A percentile compares a stretch with the other conserved stretches of the same genome.
phyloP scores from a whole-genome alignment of 805 yeast genomes.

The Kazachstania kunashirensis region DNA sequence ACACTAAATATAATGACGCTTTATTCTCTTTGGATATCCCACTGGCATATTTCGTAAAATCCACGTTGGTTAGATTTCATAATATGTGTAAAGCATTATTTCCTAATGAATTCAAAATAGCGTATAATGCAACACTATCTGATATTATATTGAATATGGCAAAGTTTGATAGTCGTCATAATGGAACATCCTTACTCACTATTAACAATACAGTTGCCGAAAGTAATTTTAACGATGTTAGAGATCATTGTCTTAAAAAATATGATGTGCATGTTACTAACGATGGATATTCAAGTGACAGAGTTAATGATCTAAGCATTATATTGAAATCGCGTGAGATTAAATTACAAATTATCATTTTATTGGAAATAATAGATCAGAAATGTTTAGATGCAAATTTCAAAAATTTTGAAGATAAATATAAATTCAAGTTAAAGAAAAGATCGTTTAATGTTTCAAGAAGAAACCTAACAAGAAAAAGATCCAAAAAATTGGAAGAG shows the following conservation, averaged over 20 bases:
- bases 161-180: constrained; percentile 36
- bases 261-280: constrained; percentile 2
- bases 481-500: constrained; percentile 9
- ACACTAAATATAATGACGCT: constrained; percentile 29
- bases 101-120: constrained; percentile 4
- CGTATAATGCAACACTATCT: constrained; percentile 22
- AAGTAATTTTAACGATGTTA: constrained; percentile 1
- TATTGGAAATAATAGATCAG: constrained; percentile 37
- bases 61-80: constrained; percentile 39
- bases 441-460: constrained; percentile 29
- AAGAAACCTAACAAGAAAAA: constrained; percentile 10
- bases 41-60: constrained; percentile 37
- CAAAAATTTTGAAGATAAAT: constrained; percentile 25
- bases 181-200: background rate
- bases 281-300: constrained; percentile 11
- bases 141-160: constrained; percentile 30
- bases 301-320: constrained; percentile 25
- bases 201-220: background rate
- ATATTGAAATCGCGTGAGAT: constrained; percentile 46
- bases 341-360: constrained; percentile 42
- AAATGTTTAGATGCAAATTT: constrained; percentile 30
- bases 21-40: constrained; percentile 31
- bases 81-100: constrained; percentile 32
- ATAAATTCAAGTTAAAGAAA: constrained; percentile 16
- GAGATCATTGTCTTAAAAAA: constrained; percentile 11